Conservation (phyloP, 192 early-diverging fungal species). For the Entrophospora sp. region DNA sequence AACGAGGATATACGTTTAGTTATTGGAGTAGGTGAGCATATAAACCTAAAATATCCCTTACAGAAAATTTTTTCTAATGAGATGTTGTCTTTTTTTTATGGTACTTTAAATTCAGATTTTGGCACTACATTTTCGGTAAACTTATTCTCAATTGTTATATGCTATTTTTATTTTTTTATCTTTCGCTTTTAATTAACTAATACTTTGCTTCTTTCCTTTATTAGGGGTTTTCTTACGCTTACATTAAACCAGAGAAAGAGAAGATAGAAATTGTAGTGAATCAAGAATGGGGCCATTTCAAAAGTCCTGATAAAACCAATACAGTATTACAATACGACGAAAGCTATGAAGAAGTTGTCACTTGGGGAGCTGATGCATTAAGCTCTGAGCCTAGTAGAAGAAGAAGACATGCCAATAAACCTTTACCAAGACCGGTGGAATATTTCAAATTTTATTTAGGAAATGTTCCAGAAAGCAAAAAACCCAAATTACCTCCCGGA, state of each 20-base stretch:
- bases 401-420: background rate
- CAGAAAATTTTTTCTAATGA: too few relatives aligned
- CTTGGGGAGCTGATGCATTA: background rate
- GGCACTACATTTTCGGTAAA: background rate
- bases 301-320: background rate
- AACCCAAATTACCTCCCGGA: background rate
- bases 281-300: background rate
- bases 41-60: background rate
- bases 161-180: too few relatives aligned
- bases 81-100: too few relatives aligned
- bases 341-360: background rate
- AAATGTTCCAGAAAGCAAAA: background rate
- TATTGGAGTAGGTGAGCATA: background rate
- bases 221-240: background rate
- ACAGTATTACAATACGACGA: background rate
- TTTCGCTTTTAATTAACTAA: background rate
- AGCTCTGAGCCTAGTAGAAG: background rate
- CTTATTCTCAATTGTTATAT: background rate
- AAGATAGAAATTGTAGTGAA: background rate
- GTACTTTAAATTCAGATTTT: background rate
- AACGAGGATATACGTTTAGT: background rate
- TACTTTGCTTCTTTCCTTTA: background rate
- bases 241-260: background rate
- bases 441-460: conserved; percentile 15
- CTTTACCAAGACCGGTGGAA: background rate